Evolutionary conservation across 2,329 filamentous ascomycete species (phyloP), one percentile per base, ranked within the genome.

Genomic region (Lizonia empirigonia): DNA sequence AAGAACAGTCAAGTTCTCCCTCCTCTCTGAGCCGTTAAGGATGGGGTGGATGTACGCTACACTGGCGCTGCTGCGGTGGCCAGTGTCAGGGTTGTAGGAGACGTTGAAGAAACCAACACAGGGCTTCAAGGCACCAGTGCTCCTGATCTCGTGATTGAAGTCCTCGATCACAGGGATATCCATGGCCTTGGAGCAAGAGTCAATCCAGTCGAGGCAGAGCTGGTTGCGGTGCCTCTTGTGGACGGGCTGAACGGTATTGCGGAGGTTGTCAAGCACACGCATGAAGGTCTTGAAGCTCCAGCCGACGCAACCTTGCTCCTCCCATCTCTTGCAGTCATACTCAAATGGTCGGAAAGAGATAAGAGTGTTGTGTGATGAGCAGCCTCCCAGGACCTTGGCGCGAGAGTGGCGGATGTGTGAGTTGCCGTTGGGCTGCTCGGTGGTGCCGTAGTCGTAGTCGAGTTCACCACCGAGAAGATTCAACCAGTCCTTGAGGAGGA

Each of bases 21-120:
- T 82, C 72, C 86, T 84, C 80, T 96, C 90, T 38, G 91, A 87
- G 32, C 90, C 90, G 32, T 88, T 85, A 44, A 96, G 82, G 67
- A 96, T 91, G 27, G 91, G 91, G 76, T 96, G 91, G 68, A 96
- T 92, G 77, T 96, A 96, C 15, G 91, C 91, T 18, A 96, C 91
- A 51, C 88, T 91, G 53, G 91, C 91, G 70, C 88, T 92, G 77
- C 88, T 93, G 57, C 91, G 85, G 64, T 85, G 84, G 67, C 91
- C 90, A 66, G 91, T 87, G 67, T 96, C 91, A 2, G 91, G 91
- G 77, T 96, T 95, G 78, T 96, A 96, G 29, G 89, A 87, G 61
- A 96, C 86, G 59, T 88, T 91, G 80, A 96, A 93, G 81, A 96
- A 96, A 48, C 91, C 91, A 22, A 94, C 89, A 39, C 88, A 88